phyloP scores from a whole-genome alignment of 495 filamentous ascomycete species.

The Evernia prunastri region DNA sequence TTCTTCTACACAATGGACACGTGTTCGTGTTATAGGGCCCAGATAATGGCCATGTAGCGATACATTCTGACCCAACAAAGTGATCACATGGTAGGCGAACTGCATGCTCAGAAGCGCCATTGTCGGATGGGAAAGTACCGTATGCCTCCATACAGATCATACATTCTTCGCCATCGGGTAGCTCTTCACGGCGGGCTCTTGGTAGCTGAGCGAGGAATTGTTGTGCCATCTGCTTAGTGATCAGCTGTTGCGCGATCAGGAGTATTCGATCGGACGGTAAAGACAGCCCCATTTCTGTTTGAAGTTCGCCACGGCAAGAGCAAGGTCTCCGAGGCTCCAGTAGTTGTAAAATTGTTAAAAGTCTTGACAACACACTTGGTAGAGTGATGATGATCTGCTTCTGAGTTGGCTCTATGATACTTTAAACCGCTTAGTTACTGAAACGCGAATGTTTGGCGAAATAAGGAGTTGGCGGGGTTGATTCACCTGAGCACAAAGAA shows the following conservation, averaged over 20 bases:
- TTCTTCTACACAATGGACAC: background rate
- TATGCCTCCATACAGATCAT: conserved; percentile 4
- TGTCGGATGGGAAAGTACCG: background rate
- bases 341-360: no score
- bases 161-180: background rate
- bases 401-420: no score
- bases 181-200: background rate
- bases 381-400: no score
- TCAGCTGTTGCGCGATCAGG: background rate
- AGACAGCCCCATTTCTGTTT: no score
- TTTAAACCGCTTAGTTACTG: no score
- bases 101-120: conserved; percentile 1
- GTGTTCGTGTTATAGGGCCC: no score
- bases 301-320: no score
- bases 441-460: no score
- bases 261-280: background rate
- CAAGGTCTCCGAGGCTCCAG: no score
- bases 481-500: background rate
- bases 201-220: background rate
- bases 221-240: background rate
- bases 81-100: background rate
- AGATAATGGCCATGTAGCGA: background rate
- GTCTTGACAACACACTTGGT: no score
- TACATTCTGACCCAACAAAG: conserved; percentile 3
- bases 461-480: no score